These are phyloP conservation scores for Boletales sp. DNA, from an alignment of 768 basidiomycete genomes.

Conservation along the genomic window DNA sequence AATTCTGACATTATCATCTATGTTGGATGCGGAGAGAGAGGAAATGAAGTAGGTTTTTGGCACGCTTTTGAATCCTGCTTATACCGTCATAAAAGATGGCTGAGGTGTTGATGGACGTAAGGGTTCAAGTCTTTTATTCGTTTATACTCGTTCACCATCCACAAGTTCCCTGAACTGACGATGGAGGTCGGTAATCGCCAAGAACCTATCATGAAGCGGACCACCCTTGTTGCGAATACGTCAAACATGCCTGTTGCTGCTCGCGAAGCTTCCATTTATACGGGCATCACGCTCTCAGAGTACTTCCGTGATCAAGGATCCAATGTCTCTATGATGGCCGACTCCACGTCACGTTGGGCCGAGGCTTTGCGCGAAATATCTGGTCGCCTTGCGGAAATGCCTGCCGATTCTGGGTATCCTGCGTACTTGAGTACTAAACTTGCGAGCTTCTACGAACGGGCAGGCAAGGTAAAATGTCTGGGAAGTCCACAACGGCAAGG, in stretches of 20 bases:
- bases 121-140: slow-evolving; percentile 7
- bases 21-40: slow-evolving; percentile 98
- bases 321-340: slow-evolving; percentile 99
- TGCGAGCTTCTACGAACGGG: slow-evolving; percentile 97
- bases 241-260: slow-evolving; percentile 99
- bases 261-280: slow-evolving; percentile 98
- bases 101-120: slow-evolving; percentile 96
- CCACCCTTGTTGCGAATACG: slow-evolving; percentile 96
- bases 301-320: slow-evolving; percentile 99
- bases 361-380: slow-evolving; percentile 99
- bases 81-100: slow-evolving; percentile 65
- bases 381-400: slow-evolving; percentile 99
- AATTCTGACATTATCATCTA: slow-evolving; percentile 99
- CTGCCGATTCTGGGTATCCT: slow-evolving; percentile 98
- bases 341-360: slow-evolving; percentile 98
- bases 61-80: slow-evolving; percentile 33
- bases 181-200: slow-evolving; percentile 90
- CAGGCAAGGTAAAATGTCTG: slow-evolving; percentile 91
- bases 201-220: slow-evolving; percentile 99
- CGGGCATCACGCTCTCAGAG: slow-evolving; percentile 97
- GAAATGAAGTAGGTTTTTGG: slow-evolving; percentile 70
- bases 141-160: slow-evolving; percentile 10
- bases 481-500: slow-evolving; percentile 87
- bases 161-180: slow-evolving; percentile 81
- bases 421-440: slow-evolving; percentile 95